phyloP scores from a whole-genome alignment of 192 early-diverging fungal species.

The Linnemannia schmuckeri region DNA sequence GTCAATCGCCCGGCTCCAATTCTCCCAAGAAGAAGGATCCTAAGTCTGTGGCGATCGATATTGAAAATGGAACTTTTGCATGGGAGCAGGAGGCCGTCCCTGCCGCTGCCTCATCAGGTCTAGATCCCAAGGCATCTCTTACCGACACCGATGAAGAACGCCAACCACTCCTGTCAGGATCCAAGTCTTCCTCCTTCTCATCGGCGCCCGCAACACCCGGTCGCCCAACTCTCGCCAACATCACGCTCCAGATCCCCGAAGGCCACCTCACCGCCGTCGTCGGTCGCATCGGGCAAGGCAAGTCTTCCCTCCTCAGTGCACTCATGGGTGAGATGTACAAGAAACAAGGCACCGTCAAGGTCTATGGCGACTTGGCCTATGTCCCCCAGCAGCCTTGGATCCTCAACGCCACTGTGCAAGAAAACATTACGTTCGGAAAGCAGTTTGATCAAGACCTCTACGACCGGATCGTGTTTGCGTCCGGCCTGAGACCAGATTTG shows the following conservation, averaged over 20 bases:
- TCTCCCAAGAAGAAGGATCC: not conserved
- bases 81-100: conserved; percentile 36
- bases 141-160: conserved; percentile 23
- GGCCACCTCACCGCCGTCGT: conserved; percentile 51
- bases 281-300: conserved; percentile 60
- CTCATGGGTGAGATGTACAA: conserved; percentile 92
- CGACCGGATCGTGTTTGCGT: conserved; percentile 77
- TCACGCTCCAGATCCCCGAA: conserved; percentile 39
- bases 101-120: conserved; percentile 11
- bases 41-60: conserved; percentile 6
- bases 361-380: conserved; percentile 77
- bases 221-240: conserved; percentile 29
- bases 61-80: conserved; percentile 37
- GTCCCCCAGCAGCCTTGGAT: conserved; percentile 83
- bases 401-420: conserved; percentile 90
- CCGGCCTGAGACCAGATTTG: conserved; percentile 86
- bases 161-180: conserved; percentile 18
- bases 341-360: conserved; percentile 67
- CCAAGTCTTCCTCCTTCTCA: conserved; percentile 16
- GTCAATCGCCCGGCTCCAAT: not conserved
- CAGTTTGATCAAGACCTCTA: conserved; percentile 80
- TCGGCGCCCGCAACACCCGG: conserved; percentile 21
- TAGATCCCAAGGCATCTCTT: not conserved
- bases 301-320: conserved; percentile 61
- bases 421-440: conserved; percentile 93